A percentile compares a stretch with the other conserved stretches of the same genome.
phyloP scores from a whole-genome alignment of 345 rosid species.

The Eucalyptus sideroxylon region DNA sequence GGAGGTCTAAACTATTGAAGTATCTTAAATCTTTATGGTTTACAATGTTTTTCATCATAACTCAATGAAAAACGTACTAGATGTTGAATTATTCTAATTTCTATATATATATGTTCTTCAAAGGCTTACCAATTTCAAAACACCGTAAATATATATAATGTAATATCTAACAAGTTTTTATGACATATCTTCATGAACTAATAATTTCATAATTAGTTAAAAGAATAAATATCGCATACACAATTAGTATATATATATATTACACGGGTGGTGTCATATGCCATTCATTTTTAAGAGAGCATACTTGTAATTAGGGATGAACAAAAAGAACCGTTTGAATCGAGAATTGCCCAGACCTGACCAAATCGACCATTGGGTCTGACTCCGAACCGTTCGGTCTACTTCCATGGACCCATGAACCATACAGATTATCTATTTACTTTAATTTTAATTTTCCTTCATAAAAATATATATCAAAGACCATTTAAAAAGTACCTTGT shows the following conservation, averaged over 20 bases:
- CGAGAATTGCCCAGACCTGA: too few relatives aligned
- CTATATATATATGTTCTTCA: background rate
- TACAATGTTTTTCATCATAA: background rate
- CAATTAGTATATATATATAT: too few relatives aligned
- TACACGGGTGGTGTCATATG: background rate
- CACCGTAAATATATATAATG: background rate
- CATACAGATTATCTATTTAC: too few relatives aligned
- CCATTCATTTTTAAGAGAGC: background rate
- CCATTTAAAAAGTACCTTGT: too few relatives aligned
- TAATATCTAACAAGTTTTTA: too few relatives aligned
- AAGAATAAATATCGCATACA: background rate
- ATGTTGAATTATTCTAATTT: background rate
- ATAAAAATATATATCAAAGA: too few relatives aligned
- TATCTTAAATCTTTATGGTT: background rate
- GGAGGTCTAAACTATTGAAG: background rate
- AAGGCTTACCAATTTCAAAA: background rate
- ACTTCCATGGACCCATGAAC: too few relatives aligned
- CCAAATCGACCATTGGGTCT: too few relatives aligned
- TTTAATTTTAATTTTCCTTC: too few relatives aligned
- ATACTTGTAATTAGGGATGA: too few relatives aligned
- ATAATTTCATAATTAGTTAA: background rate
- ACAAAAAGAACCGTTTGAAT: too few relatives aligned
- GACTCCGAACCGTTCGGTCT: fast-evolving
- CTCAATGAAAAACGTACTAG: background rate
- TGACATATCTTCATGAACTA: background rate